Evolutionary conservation across 1,284 basidiomycete genomes (phyloP).

Genomic region (Apiotrichum brassicae): DNA sequence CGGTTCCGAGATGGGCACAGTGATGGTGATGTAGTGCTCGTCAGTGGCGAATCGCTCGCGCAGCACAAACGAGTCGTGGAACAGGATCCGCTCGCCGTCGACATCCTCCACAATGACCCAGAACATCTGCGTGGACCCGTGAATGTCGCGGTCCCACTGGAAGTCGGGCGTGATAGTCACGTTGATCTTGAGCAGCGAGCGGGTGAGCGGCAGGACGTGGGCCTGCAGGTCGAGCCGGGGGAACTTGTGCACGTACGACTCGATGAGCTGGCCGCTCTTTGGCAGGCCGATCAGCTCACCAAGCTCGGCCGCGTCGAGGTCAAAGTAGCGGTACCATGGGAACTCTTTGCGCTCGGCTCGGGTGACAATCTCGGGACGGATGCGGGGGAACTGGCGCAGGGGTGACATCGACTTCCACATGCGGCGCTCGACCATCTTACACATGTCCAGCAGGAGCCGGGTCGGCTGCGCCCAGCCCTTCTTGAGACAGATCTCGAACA

Average conservation of each 20-base stretch:
- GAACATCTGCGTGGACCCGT: conserved; percentile 82
- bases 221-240: conserved; percentile 89
- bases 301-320: conserved; percentile 77
- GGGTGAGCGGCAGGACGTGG: conserved; percentile 87
- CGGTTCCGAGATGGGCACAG: conserved; percentile 93
- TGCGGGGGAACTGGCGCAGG: conserved; percentile 78
- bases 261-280: conserved; percentile 83
- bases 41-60: conserved; percentile 85
- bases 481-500: conserved; percentile 97
- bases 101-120: conserved; percentile 93
- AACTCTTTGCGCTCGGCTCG: conserved; percentile 98
- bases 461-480: conserved; percentile 96
- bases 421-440: conserved; percentile 92
- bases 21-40: conserved; percentile 89
- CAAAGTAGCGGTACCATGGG: conserved; percentile 95
- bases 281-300: conserved; percentile 93
- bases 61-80: conserved; percentile 87
- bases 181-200: conserved; percentile 79
- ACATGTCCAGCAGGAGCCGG: conserved; percentile 82
- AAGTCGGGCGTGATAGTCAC: conserved; percentile 91
- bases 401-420: conserved; percentile 99
- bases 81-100: conserved; percentile 91
- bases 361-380: conserved; percentile 66
- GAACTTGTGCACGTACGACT: conserved; percentile 94
- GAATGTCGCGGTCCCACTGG: conserved; percentile 92